Conservation (phyloP, 2,329 filamentous ascomycete genomes). For the Nemania serpens region DNA sequence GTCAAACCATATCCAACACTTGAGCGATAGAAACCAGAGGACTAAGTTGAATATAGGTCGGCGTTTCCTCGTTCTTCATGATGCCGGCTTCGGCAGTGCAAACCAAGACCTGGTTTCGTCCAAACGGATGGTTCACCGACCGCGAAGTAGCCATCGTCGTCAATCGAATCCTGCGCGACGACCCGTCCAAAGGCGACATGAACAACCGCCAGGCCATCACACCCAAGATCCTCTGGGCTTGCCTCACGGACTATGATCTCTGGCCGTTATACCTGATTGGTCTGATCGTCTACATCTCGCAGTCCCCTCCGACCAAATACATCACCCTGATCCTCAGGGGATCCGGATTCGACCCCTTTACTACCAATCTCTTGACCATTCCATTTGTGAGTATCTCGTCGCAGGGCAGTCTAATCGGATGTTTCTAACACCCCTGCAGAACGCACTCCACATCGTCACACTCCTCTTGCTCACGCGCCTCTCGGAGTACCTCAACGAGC, state of each 20-base stretch:
- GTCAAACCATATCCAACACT: not conserved
- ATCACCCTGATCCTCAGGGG: conserved; percentile 57
- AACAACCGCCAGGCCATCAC: conserved; percentile 62
- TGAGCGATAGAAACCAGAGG: not conserved
- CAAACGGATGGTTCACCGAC: conserved; percentile 61
- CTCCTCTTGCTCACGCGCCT: conserved; percentile 57
- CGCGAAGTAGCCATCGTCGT: conserved; percentile 62
- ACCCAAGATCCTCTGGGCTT: conserved; percentile 51
- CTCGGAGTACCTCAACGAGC: conserved; percentile 55
- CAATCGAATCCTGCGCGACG: conserved; percentile 61
- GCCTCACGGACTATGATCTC: conserved; percentile 59
- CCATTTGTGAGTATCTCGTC: conserved; percentile 45
- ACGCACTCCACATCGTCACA: conserved; percentile 55
- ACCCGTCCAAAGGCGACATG: conserved; percentile 62
- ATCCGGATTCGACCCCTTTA: conserved; percentile 58
- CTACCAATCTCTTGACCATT: conserved; percentile 62
- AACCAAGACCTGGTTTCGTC: conserved; percentile 55
- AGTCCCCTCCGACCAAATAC: conserved; percentile 51
- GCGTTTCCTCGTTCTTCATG: conserved; percentile 55
- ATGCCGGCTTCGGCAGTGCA: conserved; percentile 56
- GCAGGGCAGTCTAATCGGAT: conserved; percentile 22
- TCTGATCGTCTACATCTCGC: conserved; percentile 54
- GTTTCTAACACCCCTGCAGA: conserved; percentile 33
- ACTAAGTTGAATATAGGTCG: conserved; percentile 42
- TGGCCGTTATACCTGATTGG: conserved; percentile 60